Percentiles rank a stretch among this genome's conserved stretches.
Evolutionary conservation across 2,329 filamentous ascomycete species (phyloP).

Genomic region (Fusarium anguioides): DNA sequence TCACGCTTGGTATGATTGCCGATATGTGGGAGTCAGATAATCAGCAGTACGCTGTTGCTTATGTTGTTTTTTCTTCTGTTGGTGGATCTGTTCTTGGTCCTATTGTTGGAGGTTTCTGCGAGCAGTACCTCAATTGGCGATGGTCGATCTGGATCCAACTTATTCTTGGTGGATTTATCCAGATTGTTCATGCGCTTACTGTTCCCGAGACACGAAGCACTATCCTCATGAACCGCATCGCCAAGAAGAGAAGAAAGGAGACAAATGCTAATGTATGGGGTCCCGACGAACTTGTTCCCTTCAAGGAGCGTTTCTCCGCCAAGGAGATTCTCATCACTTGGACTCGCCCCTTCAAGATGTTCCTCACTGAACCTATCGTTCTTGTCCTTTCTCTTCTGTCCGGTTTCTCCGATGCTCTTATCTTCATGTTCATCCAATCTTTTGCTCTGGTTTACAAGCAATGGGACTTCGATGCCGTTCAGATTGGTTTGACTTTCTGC

Average conservation of each 20-base stretch:
- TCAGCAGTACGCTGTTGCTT: slow-evolving; percentile 81
- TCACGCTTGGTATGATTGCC: slow-evolving; percentile 80
- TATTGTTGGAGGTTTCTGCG: slow-evolving; percentile 81
- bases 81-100: slow-evolving; percentile 81
- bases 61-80: slow-evolving; percentile 82
- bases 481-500: slow-evolving; percentile 71
- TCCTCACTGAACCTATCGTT: slow-evolving; percentile 79
- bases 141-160: slow-evolving; percentile 88
- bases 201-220: slow-evolving; percentile 84
- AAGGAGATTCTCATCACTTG: slow-evolving; percentile 68
- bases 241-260: slow-evolving; percentile 75
- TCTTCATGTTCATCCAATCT: slow-evolving; percentile 82
- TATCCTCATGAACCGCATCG: slow-evolving; percentile 81
- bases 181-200: slow-evolving; percentile 72
- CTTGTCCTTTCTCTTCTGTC: slow-evolving; percentile 75
- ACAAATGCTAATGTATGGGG: slow-evolving; percentile 73
- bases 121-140: slow-evolving; percentile 74
- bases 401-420: slow-evolving; percentile 78
- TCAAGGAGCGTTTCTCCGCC: slow-evolving; percentile 67
- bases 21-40: slow-evolving; percentile 77
- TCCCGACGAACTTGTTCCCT: slow-evolving; percentile 75
- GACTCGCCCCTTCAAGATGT: slow-evolving; percentile 77
- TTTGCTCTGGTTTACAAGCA: slow-evolving; percentile 75
- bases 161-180: slow-evolving; percentile 78
- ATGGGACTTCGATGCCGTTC: slow-evolving; percentile 70